These are phyloP conservation scores for Cyberlindnera xylosilytica DNA, from an alignment of 805 yeast species.

Conservation along the genomic window DNA sequence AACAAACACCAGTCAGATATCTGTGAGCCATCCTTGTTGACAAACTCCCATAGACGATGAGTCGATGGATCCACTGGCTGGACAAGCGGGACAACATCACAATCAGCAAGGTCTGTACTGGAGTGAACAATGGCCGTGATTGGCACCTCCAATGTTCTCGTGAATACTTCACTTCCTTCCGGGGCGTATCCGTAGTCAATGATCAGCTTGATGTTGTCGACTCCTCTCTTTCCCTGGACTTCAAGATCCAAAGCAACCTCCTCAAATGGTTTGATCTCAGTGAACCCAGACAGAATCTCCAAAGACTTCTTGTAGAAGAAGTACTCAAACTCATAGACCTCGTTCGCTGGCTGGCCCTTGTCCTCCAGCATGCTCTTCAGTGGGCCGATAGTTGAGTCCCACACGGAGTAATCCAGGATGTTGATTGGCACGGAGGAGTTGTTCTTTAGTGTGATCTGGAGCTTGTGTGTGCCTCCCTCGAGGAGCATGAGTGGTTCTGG, in stretches of 20 bases:
- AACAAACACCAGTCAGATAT: slow-evolving; percentile 55
- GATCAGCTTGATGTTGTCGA: slow-evolving; percentile 59
- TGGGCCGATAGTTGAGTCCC: slow-evolving; percentile 72
- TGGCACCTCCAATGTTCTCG: slow-evolving; percentile 64
- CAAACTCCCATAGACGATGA: slow-evolving; percentile 28
- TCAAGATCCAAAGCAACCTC: slow-evolving; percentile 52
- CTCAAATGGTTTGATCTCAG: slow-evolving; percentile 30
- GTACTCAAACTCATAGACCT: slow-evolving; percentile 74
- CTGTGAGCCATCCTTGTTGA: slow-evolving; percentile 13
- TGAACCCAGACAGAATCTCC: slow-evolving; percentile 32
- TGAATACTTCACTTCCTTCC: slow-evolving; percentile 34
- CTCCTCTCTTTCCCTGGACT: slow-evolving; percentile 69
- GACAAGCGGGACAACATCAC: slow-evolving; percentile 65
- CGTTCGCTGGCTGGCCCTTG: slow-evolving; percentile 51
- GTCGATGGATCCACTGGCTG: slow-evolving; percentile 27
- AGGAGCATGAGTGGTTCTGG: slow-evolving; percentile 63
- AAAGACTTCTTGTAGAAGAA: slow-evolving; percentile 59
- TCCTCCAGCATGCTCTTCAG: slow-evolving; percentile 52
- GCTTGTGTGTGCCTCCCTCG: slow-evolving; percentile 66
- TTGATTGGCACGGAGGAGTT: slow-evolving; percentile 54
- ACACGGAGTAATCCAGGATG: slow-evolving; percentile 55
- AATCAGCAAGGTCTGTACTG: slow-evolving; percentile 69
- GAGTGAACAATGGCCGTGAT: slow-evolving; percentile 67
- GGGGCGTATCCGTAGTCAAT: slow-evolving; percentile 57
- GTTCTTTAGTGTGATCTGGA: slow-evolving; percentile 54